Base-by-base conservation (phyloP, 2,329 filamentous ascomycete genomes). In the Aspergillus neotritici region DNA sequence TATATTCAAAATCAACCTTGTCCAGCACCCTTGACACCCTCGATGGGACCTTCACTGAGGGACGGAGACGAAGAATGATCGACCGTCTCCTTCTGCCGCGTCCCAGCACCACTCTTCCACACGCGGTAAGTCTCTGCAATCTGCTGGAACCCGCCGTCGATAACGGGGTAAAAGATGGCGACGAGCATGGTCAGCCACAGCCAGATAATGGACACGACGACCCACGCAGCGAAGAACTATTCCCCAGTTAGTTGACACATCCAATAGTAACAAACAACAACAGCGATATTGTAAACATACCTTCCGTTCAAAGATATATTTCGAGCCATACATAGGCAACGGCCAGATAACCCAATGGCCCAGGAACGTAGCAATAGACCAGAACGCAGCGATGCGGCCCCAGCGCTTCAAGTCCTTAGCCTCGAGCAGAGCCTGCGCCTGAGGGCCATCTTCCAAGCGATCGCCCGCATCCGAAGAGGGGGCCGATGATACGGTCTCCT, bases 261-360 rank as follows among this genome's bases (percentile, higher is more conserved):
- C 21, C 21, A 25, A 9, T 9, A 5, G 9, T 25, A 8, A 25
- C n/a, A 6, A 25, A 25, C 17, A n/a, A 30, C 13, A 3, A 32
- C 2, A 0, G 6, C 4, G 10, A 14, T 29, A 14, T 3, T 2
- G 3, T 36, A 41, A 14, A 54, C 56, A 37, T 50, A 66, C 65
- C 46, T 56, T 57, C 42, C 71, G 70, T 2, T 62, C 61, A 48
- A 77, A 77, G 0, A 77, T 58, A 43, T 77, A 77, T 7, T 68
- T 66, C 0, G 72, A 66, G 0, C 68, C 75, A 49, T 78, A 78
- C 73, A 78, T 78, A 0, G 74, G 74, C 34, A 78, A 58, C 1
- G 75, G 75, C 74, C 74, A 78, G 2, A 78, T 46, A 1, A 78
- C 72, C 73, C 72, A 76, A 40, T 77, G 74, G 0, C 74, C 74